Evolutionary conservation across 73 alveolate species (phyloP).

Genomic region (Paramecium sonneborni): DNA sequence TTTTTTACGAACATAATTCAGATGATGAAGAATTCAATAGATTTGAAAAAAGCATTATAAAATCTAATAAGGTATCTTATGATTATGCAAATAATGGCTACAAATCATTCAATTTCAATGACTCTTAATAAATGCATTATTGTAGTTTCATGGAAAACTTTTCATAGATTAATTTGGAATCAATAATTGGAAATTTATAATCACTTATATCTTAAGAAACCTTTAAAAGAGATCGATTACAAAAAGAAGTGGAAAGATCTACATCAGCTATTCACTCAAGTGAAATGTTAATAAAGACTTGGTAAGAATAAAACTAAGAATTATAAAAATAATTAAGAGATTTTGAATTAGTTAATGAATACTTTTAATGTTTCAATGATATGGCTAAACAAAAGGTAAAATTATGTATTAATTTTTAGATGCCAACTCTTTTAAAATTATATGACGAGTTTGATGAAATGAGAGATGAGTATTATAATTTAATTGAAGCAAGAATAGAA

Average conservation of each 20-base stretch:
- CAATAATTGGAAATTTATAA: background rate
- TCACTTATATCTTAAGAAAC: background rate
- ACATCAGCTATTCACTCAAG: background rate
- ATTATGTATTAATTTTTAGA: background rate
- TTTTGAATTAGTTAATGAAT: background rate
- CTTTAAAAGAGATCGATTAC: background rate
- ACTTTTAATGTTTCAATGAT: background rate
- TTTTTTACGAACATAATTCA: background rate
- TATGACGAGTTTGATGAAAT: background rate
- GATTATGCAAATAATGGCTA: background rate
- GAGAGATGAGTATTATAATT: background rate
- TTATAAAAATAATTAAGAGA: background rate
- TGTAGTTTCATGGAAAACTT: slow-evolving; percentile 9
- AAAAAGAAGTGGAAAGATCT: background rate
- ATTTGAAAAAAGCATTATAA: background rate
- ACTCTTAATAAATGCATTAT: background rate
- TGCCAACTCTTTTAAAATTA: background rate
- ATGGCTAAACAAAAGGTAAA: background rate
- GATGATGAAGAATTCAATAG: slow-evolving; percentile 27
- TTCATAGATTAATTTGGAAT: background rate
- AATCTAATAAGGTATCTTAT: background rate
- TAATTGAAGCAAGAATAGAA: background rate
- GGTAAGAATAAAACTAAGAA: background rate
- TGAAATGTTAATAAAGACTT: background rate
- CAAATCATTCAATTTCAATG: background rate